phyloP scores from a whole-genome alignment of 2,329 filamentous ascomycete genomes.

The Emergomyces africanus region DNA sequence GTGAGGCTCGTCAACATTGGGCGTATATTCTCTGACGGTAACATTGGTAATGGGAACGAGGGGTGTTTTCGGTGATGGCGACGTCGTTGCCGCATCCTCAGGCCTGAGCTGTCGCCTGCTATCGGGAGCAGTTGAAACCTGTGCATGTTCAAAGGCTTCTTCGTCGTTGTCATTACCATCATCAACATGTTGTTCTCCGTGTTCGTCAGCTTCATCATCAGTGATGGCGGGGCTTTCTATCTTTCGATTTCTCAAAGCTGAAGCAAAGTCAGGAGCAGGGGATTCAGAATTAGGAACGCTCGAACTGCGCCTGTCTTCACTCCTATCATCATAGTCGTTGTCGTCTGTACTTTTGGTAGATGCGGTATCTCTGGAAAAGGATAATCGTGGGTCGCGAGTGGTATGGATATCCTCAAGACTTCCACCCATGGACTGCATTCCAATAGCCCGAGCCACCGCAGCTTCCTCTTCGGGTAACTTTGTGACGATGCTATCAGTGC shows the following conservation, averaged over 20 bases:
- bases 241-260: not conserved
- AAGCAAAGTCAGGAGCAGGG: not conserved
- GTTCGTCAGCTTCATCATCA: slow-evolving; percentile 4
- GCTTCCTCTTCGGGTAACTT: slow-evolving; percentile 36
- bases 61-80: not conserved
- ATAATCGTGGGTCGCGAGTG: not conserved
- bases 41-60: not conserved
- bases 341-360: not conserved
- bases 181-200: not conserved
- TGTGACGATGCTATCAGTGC: slow-evolving; percentile 33
- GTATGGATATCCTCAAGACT: not conserved
- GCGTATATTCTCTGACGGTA: not conserved
- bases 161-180: not conserved
- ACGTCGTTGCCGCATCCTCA: not conserved
- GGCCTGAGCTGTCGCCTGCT: not conserved
- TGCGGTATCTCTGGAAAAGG: slow-evolving; percentile 3
- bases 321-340: not conserved
- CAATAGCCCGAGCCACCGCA: slow-evolving; percentile 38
- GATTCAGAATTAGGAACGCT: not conserved
- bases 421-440: slow-evolving; percentile 21
- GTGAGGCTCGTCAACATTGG: not conserved
- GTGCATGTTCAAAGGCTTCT: not conserved
- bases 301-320: not conserved
- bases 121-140: not conserved
- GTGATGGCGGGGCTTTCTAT: slow-evolving; percentile 6